Evolutionary conservation across 108 stramenopile species (phyloP), one percentile per base, ranked within the genome.

Genomic region (Poteriospumella lacustris): DNA sequence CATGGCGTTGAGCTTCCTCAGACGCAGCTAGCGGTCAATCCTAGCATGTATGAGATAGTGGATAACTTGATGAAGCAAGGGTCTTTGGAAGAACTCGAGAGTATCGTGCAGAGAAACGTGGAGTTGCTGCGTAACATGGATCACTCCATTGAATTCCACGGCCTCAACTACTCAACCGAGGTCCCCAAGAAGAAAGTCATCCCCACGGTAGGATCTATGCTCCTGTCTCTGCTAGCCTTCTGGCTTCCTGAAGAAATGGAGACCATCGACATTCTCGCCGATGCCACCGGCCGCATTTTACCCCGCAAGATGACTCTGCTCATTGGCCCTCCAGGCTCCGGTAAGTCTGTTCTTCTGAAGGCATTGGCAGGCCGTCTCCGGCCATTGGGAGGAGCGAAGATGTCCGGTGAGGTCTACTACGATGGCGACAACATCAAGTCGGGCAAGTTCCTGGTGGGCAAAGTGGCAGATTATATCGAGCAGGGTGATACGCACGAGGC

Each of bases 281-380:
- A 42, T 56, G 12, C 36, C 24, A 42, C 70, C 33, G 70, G 70
- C 44, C 70, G 41, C 12, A 73, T 73, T 24, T 33, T 26, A 24
- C 86, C 89, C 12, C 86, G 90, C 28, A 91, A 88, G 59, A 85
- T 90, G 67, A 92, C 92, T 67, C 88, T 94, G 34, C 87, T 94
- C 15, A 76, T 91, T 19, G 91, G 91, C 36, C 87, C 91, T 24
- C 94, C 93, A 2, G 91, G 91, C 15, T 88, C 78, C 42, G 91
- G 91, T 0, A 92, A 92, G 76, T 85, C 84, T 39, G 29, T 2
- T 58, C 60, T 83, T 2, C 68, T 83, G 41, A 83, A 83, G 82
- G 12, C 76, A 15, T 34, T 83, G 62, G 76, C 76, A 19, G 82
- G 79, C 0, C 75, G 58, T 28, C 42, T 83, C 43, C 76, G 77